Conservation (phyloP, 208 protist genomes). For the Crithidia fasciculata region DNA sequence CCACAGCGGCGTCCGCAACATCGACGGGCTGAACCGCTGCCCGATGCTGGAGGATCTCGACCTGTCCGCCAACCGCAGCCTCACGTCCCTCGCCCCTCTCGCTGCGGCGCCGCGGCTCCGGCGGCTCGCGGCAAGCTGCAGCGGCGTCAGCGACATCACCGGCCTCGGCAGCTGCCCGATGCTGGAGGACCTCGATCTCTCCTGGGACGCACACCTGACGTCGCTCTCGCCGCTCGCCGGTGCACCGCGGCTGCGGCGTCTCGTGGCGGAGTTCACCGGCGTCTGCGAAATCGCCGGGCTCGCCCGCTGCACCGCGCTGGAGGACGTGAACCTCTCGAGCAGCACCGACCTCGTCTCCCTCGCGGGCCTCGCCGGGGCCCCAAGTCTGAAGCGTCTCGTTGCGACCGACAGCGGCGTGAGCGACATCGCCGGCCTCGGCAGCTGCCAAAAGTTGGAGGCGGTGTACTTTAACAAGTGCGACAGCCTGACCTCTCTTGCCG, state of each 20-base stretch:
- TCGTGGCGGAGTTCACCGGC: slow-evolving; percentile 3
- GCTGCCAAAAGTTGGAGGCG: slow-evolving; percentile 2
- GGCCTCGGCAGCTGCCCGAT: slow-evolving; percentile 7
- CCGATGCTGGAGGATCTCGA: slow-evolving; percentile 3
- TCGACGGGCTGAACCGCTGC: slow-evolving; percentile 5
- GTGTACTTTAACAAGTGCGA: slow-evolving; percentile 9
- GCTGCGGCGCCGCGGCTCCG: slow-evolving; percentile 4
- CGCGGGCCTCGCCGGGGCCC: neutral
- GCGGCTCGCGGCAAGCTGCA: slow-evolving; percentile 1
- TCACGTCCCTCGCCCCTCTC: slow-evolving; percentile 1
- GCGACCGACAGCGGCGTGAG: neutral
- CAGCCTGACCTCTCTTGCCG: neutral
- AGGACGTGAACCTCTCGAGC: slow-evolving; percentile 5
- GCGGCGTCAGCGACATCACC: neutral
- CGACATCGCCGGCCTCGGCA: neutral
- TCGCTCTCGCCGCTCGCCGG: neutral
- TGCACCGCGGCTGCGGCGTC: neutral
- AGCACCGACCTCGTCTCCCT: neutral
- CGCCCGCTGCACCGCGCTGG: neutral
- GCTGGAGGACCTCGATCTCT: slow-evolving; percentile 1
- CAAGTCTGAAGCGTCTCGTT: slow-evolving; percentile 1
- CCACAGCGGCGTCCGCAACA: slow-evolving; percentile 2
- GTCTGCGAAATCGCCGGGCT: neutral
- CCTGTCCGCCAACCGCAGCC: neutral
- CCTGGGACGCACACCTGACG: slow-evolving; percentile 8